A percentile compares a stretch with the other conserved stretches of the same genome.
Conservation (phyloP, 441 rosid genomes). For the Populus trichocarpa region DNA sequence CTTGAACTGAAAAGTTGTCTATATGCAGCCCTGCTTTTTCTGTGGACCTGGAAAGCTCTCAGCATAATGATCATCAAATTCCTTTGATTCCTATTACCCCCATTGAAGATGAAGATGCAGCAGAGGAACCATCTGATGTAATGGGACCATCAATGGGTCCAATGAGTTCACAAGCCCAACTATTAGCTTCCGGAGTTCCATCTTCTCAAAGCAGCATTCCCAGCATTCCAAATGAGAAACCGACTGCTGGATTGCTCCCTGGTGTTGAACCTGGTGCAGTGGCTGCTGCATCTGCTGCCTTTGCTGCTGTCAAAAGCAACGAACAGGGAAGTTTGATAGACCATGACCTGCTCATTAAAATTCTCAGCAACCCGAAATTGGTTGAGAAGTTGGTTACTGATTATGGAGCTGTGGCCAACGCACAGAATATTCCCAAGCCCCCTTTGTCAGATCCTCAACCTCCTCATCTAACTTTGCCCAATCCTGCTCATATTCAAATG, state of each 20-base stretch:
- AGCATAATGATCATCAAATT: slow-evolving; percentile 42
- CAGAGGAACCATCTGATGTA: slow-evolving; percentile 43
- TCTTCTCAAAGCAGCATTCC: slow-evolving; percentile 26
- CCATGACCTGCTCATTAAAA: slow-evolving; percentile 71
- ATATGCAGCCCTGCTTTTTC: slow-evolving; percentile 61
- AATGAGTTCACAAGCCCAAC: slow-evolving; percentile 40
- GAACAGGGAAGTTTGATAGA: slow-evolving; percentile 76
- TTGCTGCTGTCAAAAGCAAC: slow-evolving; percentile 57
- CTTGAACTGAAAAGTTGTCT: slow-evolving; percentile 16
- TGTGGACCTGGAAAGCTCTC: slow-evolving; percentile 40
- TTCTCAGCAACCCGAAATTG: slow-evolving; percentile 70
- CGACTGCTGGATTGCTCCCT: slow-evolving; percentile 22
- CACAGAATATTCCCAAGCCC: slow-evolving; percentile 36
- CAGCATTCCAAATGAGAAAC: slow-evolving; percentile 29
- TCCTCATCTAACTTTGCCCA: slow-evolving; percentile 17
- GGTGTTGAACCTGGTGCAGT: slow-evolving; percentile 46
- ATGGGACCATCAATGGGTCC: slow-evolving; percentile 30
- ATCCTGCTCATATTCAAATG: slow-evolving; percentile 38
- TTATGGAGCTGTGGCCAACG: slow-evolving; percentile 42
- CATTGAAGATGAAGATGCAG: slow-evolving; percentile 81
- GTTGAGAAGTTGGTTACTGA: slow-evolving; percentile 69
- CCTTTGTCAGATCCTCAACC: slow-evolving; percentile 17
- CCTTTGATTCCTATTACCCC: slow-evolving; percentile 70
- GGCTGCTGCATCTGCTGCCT: slow-evolving; percentile 65
- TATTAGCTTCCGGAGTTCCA: slow-evolving; percentile 31